These are phyloP conservation scores for Thelonectria olida DNA, from an alignment of 2,329 filamentous ascomycete genomes.

Conservation along the genomic window DNA sequence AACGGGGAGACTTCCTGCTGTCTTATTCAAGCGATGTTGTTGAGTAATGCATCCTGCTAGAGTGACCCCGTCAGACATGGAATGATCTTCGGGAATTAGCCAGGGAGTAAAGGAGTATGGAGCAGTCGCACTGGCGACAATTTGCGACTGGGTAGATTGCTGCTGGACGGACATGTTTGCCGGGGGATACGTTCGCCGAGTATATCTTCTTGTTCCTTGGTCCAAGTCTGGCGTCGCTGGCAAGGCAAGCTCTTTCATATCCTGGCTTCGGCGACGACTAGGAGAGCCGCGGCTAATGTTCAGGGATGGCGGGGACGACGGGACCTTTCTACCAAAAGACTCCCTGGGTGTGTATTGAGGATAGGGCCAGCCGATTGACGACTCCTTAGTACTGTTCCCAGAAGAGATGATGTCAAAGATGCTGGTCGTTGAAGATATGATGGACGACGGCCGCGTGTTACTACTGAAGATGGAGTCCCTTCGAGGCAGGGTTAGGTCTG, in stretches of 20 bases:
- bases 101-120: background rate
- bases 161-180: constrained; percentile 2
- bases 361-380: constrained; percentile 3
- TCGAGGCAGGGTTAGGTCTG: constrained; percentile 12
- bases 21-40: constrained; percentile 20
- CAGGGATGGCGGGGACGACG: constrained; percentile 16
- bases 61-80: constrained; percentile 23
- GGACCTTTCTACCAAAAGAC: constrained; percentile 12
- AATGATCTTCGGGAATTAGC: background rate
- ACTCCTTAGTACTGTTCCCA: too few species aligned
- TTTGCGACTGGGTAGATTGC: background rate
- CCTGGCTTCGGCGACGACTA: background rate
- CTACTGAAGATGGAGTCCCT: constrained; percentile 12
- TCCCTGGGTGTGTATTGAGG: background rate
- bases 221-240: constrained; percentile 6
- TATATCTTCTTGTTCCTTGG: too few species aligned
- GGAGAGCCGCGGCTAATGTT: too few species aligned
- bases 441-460: constrained; percentile 17
- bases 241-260: background rate
- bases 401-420: too few species aligned
- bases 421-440: constrained; percentile 14
- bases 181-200: background rate
- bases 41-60: constrained; percentile 22
- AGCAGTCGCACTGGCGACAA: too few species aligned
- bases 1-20: background rate